phyloP scores from a whole-genome alignment of 345 rosid genomes.

The Corchorus olitorius region DNA sequence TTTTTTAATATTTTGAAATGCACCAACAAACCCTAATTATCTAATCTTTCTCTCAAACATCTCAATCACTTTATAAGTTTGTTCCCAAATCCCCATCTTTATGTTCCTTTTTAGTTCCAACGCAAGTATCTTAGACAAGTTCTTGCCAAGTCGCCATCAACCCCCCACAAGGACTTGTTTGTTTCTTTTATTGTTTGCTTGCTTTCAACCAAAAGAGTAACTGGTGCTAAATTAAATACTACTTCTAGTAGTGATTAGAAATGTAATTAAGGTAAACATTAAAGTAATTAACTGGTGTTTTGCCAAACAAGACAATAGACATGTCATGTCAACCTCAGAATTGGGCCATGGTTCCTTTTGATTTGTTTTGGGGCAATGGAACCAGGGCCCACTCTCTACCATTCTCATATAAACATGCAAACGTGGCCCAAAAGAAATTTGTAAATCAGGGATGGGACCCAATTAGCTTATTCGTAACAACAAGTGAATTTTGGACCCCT shows the following conservation, averaged over 20 bases:
- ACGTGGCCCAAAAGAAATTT: not conserved
- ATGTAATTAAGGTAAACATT: too few relatives aligned
- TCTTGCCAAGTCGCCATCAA: slow-evolving; percentile 20
- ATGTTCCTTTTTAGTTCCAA: slow-evolving; percentile 24
- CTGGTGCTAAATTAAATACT: too few relatives aligned
- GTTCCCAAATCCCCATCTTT: slow-evolving; percentile 29
- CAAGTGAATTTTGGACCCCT: not conserved
- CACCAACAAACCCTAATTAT: not conserved
- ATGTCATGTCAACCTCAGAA: slow-evolving; percentile 1
- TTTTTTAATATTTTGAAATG: not conserved
- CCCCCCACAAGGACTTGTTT: not conserved
- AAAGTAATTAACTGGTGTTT: too few relatives aligned
- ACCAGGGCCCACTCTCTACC: not conserved
- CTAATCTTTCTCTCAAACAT: slow-evolving; percentile 6
- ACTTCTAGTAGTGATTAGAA: too few relatives aligned
- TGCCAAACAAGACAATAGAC: too few relatives aligned
- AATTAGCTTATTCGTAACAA: not conserved
- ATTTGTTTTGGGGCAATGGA: not conserved
- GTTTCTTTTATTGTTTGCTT: slow-evolving; percentile 8
- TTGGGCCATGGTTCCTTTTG: not conserved
- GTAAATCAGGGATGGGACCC: slow-evolving; percentile 4
- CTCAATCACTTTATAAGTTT: slow-evolving; percentile 18
- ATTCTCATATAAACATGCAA: not conserved
- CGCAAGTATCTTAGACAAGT: slow-evolving; percentile 28
- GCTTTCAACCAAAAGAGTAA: too few relatives aligned